Evolutionary conservation across 306 rosid species (phyloP).

Genomic region (Echinosophora koreensis): DNA sequence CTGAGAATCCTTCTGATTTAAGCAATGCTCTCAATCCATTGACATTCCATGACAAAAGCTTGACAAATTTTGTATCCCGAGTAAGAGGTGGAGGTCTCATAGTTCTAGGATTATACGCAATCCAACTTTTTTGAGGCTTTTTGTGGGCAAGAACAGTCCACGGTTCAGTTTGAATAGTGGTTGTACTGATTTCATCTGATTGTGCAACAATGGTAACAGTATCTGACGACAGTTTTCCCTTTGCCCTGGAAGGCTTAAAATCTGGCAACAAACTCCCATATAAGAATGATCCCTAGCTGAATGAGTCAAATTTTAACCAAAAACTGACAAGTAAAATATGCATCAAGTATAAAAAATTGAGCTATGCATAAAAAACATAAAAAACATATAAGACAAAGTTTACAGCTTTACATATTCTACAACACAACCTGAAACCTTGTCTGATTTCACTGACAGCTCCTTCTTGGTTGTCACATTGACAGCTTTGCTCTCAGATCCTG

Average conservation of each 20-base stretch:
- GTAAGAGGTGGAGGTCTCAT: conserved; percentile 75
- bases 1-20: conserved; percentile 80
- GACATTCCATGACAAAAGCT: conserved; percentile 94
- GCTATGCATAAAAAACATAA: background rate
- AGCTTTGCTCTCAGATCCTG: conserved; percentile 47
- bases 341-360: conserved; percentile 1
- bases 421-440: conserved; percentile 64
- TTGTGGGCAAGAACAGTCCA: conserved; percentile 94
- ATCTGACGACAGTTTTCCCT: conserved; percentile 59
- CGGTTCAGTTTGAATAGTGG: conserved; percentile 66
- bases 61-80: conserved; percentile 69
- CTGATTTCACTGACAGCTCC: conserved; percentile 58
- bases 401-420: conserved; percentile 39
- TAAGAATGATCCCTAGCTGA: conserved; percentile 26
- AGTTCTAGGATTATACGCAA: conserved; percentile 88
- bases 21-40: conserved; percentile 94
- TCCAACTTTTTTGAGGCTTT: conserved; percentile 95
- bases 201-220: conserved; percentile 41
- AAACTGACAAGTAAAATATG: conserved; percentile 36
- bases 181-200: conserved; percentile 43
- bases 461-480: conserved; percentile 53
- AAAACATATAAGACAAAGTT: conserved; percentile 3
- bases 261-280: conserved; percentile 53
- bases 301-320: conserved; percentile 30
- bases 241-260: conserved; percentile 50